Evolutionary conservation across 2,329 filamentous ascomycete species (phyloP), one percentile per base, ranked within the genome.

Genomic region (Ophiostoma pallidulum): DNA sequence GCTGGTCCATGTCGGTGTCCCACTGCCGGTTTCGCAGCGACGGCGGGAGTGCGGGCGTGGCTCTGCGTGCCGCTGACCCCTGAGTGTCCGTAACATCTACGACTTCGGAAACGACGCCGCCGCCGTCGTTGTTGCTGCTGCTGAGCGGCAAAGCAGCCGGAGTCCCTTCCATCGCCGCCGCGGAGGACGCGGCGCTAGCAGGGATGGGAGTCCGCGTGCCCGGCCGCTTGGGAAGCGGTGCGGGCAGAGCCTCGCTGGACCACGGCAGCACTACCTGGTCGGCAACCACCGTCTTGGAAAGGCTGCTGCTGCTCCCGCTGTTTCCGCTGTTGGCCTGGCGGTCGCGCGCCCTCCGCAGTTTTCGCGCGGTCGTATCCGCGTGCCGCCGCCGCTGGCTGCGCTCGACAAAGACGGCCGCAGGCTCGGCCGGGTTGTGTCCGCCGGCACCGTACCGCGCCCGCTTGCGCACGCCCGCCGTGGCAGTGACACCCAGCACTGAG

Each of bases 351-450:
- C 31, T 28, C 24, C 24, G 24, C 14, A 13, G 33, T 13, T 42
- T 36, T 3, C 29, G 38, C 8, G n/a, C n/a, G n/a, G 12, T 38
- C n/a, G 42, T 16, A 24, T 36, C 32, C 16, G 22, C 35, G 5
- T 28, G 35, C 19, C 41, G 35, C 12, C 16, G 41, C 45, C 62
- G 62, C 41, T 66, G 65, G 40, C 65, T 70, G 10, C 73, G 70
- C 59, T 80, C 77, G 4, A 80, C 67, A 50, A 80, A 80, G 2
- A 79, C 63, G 8, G 75, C 68, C n/a, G 71, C 45, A 14, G 38
- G 8, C 45, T 64, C 4, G 62, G 13, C 37, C 2, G 45, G 16
- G 20, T 32, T 13, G 6, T 29, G 32, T 14, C 43, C 38, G 19
- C 19, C 28, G 5, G 36, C 26, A 0, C 44, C 62, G 29, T 66